Evolutionary conservation across 345 rosid genomes (phyloP).

Genomic region (Murraya paniculata): DNA sequence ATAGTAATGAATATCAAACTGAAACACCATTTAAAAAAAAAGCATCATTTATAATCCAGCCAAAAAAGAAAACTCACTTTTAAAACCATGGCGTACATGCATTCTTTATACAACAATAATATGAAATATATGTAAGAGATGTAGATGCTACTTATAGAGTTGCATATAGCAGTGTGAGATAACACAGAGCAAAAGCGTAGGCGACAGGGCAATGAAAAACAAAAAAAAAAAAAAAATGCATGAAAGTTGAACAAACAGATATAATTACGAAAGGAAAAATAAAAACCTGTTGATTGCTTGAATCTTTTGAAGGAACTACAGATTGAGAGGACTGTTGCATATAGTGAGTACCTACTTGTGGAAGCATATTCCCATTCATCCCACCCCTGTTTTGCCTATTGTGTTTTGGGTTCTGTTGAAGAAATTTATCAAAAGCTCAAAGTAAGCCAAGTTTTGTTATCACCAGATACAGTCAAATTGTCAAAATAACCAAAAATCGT

Average conservation of each 20-base stretch:
- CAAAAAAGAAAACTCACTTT: too few species aligned
- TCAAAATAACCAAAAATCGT: not conserved
- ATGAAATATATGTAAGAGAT: not conserved
- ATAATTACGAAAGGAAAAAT: not conserved
- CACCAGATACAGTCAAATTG: not conserved
- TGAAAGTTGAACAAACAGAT: not conserved
- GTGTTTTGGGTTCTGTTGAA: slow-evolving; percentile 45
- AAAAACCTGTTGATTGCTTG: slow-evolving; percentile 55
- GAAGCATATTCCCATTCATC: slow-evolving; percentile 38
- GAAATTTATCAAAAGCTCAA: not conserved
- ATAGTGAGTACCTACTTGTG: slow-evolving; percentile 33
- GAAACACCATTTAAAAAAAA: too few species aligned
- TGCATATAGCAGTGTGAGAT: not conserved
- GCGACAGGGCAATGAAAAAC: not conserved
- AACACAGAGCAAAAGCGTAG: not conserved
- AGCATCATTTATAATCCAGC: too few species aligned
- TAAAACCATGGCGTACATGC: not conserved
- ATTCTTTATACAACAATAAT: not conserved
- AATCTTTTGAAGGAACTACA: slow-evolving; percentile 42
- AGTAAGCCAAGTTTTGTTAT: not conserved
- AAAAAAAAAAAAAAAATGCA: not conserved
- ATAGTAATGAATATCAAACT: too few species aligned
- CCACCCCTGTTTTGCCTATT: slow-evolving; percentile 49
- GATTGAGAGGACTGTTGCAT: slow-evolving; percentile 41
- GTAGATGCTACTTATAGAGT: not conserved